A percentile compares a stretch with the other conserved stretches of the same genome.
phyloP scores from a whole-genome alignment of 805 yeast species.

The Lachancea kluyveri region DNA sequence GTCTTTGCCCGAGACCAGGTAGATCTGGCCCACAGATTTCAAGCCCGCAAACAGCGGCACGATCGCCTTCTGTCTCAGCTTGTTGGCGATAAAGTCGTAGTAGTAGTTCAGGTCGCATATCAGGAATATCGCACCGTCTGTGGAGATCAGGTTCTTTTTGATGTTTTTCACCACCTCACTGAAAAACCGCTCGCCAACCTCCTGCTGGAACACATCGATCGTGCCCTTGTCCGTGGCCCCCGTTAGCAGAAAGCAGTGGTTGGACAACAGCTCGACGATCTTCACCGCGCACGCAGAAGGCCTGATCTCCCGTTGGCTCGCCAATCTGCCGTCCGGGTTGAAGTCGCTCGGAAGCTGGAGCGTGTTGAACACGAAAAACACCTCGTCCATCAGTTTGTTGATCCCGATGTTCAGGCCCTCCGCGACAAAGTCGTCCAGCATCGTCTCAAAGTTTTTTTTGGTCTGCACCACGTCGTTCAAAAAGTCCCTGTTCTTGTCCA shows the following conservation, averaged over 20 bases:
- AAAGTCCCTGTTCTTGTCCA: constrained; percentile 70
- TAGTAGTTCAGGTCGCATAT: constrained; percentile 78
- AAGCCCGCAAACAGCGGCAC: constrained; percentile 72
- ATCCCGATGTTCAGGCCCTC: constrained; percentile 91
- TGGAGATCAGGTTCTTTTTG: constrained; percentile 66
- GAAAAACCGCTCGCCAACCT: constrained; percentile 83
- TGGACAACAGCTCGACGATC: constrained; percentile 54
- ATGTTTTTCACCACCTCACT: constrained; percentile 68
- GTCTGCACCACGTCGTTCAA: constrained; percentile 69
- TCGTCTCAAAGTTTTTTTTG: constrained; percentile 74
- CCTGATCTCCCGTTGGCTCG: constrained; percentile 27
- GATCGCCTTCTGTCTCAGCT: constrained; percentile 58
- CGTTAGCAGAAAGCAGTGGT: constrained; percentile 65
- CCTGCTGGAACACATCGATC: constrained; percentile 89
- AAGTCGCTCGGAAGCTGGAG: constrained; percentile 57
- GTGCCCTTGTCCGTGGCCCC: constrained; percentile 85
- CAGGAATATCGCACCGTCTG: constrained; percentile 74
- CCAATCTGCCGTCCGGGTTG: constrained; percentile 37
- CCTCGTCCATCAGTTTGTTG: constrained; percentile 77
- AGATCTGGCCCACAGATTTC: constrained; percentile 80
- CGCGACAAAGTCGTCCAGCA: constrained; percentile 84
- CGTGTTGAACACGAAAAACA: constrained; percentile 53
- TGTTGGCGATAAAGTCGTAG: constrained; percentile 59
- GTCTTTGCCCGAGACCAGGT: constrained; percentile 56
- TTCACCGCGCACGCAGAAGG: constrained; percentile 63